These are phyloP conservation scores for Ceratorhiza oryzae-sativae DNA, from an alignment of 1,284 basidiomycete genomes.

Conservation along the genomic window DNA sequence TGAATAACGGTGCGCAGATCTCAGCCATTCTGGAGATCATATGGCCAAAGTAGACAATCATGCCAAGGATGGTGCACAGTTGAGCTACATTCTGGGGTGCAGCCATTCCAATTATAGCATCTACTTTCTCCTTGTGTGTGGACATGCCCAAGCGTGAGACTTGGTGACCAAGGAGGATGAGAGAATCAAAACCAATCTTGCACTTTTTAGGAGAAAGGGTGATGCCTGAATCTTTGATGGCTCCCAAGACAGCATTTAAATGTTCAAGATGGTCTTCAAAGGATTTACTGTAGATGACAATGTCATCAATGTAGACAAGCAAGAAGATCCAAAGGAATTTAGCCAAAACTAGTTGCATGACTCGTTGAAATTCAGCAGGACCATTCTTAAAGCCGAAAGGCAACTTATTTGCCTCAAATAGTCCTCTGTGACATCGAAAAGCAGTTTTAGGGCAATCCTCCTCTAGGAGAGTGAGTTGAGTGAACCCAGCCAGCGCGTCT, in stretches of 20 bases:
- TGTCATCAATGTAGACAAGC: constrained; percentile 59
- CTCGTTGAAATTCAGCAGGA: constrained; percentile 53
- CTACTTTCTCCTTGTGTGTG: constrained; percentile 50
- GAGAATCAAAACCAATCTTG: constrained; percentile 50
- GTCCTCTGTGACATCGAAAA: constrained; percentile 53
- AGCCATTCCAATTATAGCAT: constrained; percentile 46
- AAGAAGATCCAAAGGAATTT: constrained; percentile 54
- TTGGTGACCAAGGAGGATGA: constrained; percentile 52
- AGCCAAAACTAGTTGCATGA: constrained; percentile 54
- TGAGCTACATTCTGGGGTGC: constrained; percentile 46
- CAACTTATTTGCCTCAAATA: constrained; percentile 55
- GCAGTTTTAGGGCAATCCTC: constrained; percentile 52
- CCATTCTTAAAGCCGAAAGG: constrained; percentile 56
- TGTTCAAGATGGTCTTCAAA: constrained; percentile 52
- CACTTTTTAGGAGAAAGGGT: constrained; percentile 52
- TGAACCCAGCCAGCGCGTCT: constrained; percentile 55
- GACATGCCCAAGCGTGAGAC: constrained; percentile 50
- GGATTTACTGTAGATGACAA: constrained; percentile 51
- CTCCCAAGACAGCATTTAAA: constrained; percentile 48
- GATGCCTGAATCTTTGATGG: constrained; percentile 48
- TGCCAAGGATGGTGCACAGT: constrained; percentile 50
- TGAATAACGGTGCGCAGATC: constrained; percentile 44
- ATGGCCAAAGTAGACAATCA: constrained; percentile 48
- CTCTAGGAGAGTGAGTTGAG: constrained; percentile 50
- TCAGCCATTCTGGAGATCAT: constrained; percentile 50